phyloP scores from a whole-genome alignment of 441 rosid species.

The Kokia cookei region DNA sequence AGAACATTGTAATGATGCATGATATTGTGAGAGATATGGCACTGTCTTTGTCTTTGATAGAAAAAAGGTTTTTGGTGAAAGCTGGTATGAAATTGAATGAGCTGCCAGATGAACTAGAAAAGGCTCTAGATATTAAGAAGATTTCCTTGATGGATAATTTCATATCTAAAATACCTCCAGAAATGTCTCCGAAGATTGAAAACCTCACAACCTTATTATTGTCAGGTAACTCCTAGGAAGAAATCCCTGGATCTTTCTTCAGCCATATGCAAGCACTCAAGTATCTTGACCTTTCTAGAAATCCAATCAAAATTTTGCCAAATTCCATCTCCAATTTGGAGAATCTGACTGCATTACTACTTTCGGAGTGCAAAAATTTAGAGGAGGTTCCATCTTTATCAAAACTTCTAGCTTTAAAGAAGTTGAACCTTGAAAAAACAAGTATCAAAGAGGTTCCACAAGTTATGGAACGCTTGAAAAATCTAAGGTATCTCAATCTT shows the following conservation, averaged over 20 bases:
- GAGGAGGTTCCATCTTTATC: background rate
- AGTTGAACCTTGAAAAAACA: background rate
- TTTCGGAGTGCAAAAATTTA: background rate
- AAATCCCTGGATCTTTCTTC: slow-evolving; percentile 13
- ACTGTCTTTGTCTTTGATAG: slow-evolving; percentile 16
- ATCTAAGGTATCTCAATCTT: background rate
- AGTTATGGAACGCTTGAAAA: background rate
- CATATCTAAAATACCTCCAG: background rate
- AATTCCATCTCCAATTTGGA: background rate
- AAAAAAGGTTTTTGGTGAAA: background rate
- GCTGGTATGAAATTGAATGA: background rate
- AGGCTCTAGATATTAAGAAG: background rate
- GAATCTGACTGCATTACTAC: background rate
- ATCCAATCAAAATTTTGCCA: background rate
- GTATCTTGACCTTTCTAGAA: slow-evolving; percentile 10
- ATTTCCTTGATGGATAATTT: background rate
- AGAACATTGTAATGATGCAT: slow-evolving; percentile 29
- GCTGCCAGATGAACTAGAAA: background rate
- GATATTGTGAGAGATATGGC: slow-evolving; percentile 37
- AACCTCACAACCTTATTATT: background rate
- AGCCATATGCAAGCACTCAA: background rate
- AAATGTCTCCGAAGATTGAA: background rate
- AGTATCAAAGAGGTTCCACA: background rate
- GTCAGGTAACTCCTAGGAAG: slow-evolving; percentile 4
- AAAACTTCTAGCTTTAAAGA: background rate